Conservation (phyloP, 2,329 filamentous ascomycete species). For the Colletotrichum coccodes region DNA sequence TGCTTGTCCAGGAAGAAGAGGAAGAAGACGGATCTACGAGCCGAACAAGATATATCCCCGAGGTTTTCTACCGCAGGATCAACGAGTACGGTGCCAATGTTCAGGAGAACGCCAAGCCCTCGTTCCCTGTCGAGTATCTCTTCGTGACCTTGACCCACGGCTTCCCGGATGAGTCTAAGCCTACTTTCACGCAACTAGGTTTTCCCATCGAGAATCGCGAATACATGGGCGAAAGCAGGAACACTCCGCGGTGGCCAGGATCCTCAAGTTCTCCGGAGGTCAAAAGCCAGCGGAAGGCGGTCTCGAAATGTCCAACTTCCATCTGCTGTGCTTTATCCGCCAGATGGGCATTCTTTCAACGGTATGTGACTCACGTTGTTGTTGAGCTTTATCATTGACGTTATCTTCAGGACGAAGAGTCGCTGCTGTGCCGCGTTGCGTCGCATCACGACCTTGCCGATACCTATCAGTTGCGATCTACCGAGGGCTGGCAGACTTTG, state of each 20-base stretch:
- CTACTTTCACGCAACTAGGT: constrained; percentile 76
- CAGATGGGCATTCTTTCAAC: constrained; percentile 84
- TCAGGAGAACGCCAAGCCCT: constrained; percentile 95
- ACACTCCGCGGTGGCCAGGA: constrained; percentile 72
- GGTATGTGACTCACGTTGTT: constrained; percentile 62
- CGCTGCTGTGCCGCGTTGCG: constrained; percentile 86
- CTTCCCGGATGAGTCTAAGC: constrained; percentile 84
- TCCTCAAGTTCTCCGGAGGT: constrained; percentile 70
- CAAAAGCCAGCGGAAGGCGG: constrained; percentile 71
- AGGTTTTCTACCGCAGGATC: constrained; percentile 94
- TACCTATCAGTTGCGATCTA: constrained; percentile 84
- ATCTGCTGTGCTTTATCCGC: constrained; percentile 89
- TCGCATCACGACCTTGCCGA: constrained; percentile 83
- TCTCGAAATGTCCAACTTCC: constrained; percentile 87
- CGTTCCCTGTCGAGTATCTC: constrained; percentile 96
- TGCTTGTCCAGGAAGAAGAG: constrained; percentile 94
- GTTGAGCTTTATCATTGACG: neutral
- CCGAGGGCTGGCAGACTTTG: constrained; percentile 92
- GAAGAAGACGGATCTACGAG: constrained; percentile 78
- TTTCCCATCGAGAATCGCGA: constrained; percentile 96
- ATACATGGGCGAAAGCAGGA: constrained; percentile 89
- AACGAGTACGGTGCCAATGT: constrained; percentile 98
- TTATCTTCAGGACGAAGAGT: constrained; percentile 80
- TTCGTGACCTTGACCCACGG: constrained; percentile 96
- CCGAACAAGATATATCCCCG: constrained; percentile 89